These are phyloP conservation scores for Cryptosporidium felis DNA, from an alignment of 169 alveolate species.

Conservation along the genomic window DNA sequence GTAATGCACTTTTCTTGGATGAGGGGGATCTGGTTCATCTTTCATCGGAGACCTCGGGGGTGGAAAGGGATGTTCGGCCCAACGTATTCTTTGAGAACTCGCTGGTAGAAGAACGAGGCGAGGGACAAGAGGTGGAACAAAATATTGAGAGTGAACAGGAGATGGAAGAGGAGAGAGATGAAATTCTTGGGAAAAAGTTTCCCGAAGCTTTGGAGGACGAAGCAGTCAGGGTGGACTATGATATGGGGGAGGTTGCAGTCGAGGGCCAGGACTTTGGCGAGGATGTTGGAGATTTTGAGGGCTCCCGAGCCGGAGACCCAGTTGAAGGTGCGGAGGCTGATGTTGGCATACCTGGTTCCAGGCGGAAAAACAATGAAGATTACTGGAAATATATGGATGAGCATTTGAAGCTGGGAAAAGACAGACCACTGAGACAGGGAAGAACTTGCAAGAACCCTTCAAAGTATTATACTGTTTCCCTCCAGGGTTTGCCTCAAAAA, in stretches of 20 bases:
- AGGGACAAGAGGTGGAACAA: too few relatives aligned
- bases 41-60: too few relatives aligned
- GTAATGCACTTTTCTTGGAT: slow-evolving; percentile 44
- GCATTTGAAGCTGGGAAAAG: slow-evolving; percentile 55
- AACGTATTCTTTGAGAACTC: too few relatives aligned
- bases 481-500: slow-evolving; percentile 5
- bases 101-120: too few relatives aligned
- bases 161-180: too few relatives aligned
- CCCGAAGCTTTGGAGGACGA: too few relatives aligned
- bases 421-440: slow-evolving; percentile 19
- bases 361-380: not conserved
- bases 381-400: slow-evolving; percentile 45
- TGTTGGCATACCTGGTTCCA: not conserved
- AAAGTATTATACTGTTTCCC: slow-evolving; percentile 18
- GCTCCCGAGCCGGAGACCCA: not conserved
- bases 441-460: slow-evolving; percentile 41
- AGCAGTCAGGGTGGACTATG: not conserved
- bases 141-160: not conserved
- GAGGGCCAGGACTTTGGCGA: not conserved
- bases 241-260: not conserved
- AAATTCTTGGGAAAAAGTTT: too few relatives aligned
- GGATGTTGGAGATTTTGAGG: not conserved
- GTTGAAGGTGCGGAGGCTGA: not conserved
- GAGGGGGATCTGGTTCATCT: slow-evolving; percentile 20
- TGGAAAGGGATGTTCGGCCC: too few relatives aligned